Evolutionary conservation across 2,329 filamentous ascomycete genomes (phyloP).

Genomic region (Chaetomiaceae sp.): DNA sequence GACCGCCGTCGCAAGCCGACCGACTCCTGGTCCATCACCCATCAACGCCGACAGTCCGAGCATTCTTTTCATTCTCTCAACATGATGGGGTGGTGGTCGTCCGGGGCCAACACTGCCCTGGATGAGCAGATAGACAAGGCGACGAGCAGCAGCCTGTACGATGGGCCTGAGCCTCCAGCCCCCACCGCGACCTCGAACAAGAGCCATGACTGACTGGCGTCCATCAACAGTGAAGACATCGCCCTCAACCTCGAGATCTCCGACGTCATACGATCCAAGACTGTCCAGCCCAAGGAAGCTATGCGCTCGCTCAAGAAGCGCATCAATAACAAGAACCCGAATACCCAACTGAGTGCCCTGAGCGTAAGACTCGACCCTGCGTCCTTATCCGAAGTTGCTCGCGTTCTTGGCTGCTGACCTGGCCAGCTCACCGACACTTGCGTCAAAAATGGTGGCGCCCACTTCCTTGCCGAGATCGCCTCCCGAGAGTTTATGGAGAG

Average conservation of each 20-base stretch:
- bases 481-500: conserved; percentile 99
- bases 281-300: conserved; percentile 92
- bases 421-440: conserved; percentile 87
- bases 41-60: background rate
- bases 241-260: conserved; percentile 97
- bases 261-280: conserved; percentile 95
- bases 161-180: background rate
- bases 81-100: conserved; percentile 96
- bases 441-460: conserved; percentile 94
- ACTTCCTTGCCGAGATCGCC: conserved; percentile 93
- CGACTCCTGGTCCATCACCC: background rate
- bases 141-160: conserved; percentile 87
- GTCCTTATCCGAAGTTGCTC: background rate
- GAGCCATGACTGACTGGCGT: conserved; percentile 2
- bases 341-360: conserved; percentile 89
- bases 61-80: conserved; percentile 27
- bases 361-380: conserved; percentile 56
- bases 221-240: conserved; percentile 75
- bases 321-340: conserved; percentile 96
- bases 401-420: conserved; percentile 13
- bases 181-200: background rate
- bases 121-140: conserved; percentile 97
- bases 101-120: conserved; percentile 80
- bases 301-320: conserved; percentile 94
- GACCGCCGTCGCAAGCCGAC: background rate